Conservation (phyloP, 2,329 filamentous ascomycete species). For the Conoideocrella luteorostrata region DNA sequence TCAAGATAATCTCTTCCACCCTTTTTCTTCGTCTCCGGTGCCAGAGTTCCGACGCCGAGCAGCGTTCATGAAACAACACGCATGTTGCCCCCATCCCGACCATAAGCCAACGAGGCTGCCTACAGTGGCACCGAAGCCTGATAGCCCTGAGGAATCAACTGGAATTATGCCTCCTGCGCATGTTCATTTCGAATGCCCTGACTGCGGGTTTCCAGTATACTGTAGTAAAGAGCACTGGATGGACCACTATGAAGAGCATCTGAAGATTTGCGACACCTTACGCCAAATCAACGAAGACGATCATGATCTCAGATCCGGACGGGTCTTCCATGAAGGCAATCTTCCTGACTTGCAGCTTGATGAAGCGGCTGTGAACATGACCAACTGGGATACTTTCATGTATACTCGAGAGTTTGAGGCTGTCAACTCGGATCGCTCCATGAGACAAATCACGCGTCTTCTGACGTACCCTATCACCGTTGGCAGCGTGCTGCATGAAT, state of each 20-base stretch:
- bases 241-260: conserved; percentile 87
- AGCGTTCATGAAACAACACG: conserved; percentile 86
- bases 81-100: conserved; percentile 84
- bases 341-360: conserved; percentile 87
- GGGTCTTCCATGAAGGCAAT: conserved; percentile 89
- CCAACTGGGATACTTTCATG: conserved; percentile 95
- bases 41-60: conserved; percentile 82
- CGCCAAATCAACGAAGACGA: conserved; percentile 96
- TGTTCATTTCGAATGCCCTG: conserved; percentile 89
- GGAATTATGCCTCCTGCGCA: conserved; percentile 64
- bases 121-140: conserved; percentile 56
- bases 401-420: conserved; percentile 90
- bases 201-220: conserved; percentile 90
- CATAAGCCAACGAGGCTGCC: conserved; percentile 71
- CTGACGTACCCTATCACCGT: conserved; percentile 92
- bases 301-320: conserved; percentile 83
- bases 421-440: conserved; percentile 80
- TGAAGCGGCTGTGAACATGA: conserved; percentile 92
- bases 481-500: conserved; percentile 84
- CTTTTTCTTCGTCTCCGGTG: conserved; percentile 82
- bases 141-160: conserved; percentile 49
- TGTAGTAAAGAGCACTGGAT: conserved; percentile 95
- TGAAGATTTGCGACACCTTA: conserved; percentile 87
- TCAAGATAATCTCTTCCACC: conserved; percentile 85
- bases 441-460: conserved; percentile 88